A percentile compares a stretch with the other conserved stretches of the same genome.
These are phyloP conservation scores for Rosa lucieae DNA, from an alignment of 306 rosid genomes.

Conservation along the genomic window DNA sequence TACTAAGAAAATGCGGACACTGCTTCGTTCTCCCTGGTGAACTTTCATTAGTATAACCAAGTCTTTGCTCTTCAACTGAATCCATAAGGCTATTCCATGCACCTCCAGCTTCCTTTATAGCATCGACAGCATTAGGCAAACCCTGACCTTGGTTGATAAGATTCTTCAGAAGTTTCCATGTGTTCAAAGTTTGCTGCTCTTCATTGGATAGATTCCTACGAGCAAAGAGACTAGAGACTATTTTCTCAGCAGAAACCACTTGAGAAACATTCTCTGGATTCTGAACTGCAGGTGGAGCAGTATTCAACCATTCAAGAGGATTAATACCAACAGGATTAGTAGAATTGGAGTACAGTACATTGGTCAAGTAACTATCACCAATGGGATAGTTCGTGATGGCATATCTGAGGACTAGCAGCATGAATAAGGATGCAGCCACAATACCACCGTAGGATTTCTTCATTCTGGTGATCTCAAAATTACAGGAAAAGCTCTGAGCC, in stretches of 20 bases:
- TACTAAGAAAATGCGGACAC: slow-evolving; percentile 88
- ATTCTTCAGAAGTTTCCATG: slow-evolving; percentile 78
- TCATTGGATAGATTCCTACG: slow-evolving; percentile 57
- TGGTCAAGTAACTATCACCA: slow-evolving; percentile 49
- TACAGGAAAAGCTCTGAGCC: slow-evolving; percentile 33
- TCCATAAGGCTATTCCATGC: slow-evolving; percentile 79
- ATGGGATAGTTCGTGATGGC: slow-evolving; percentile 61
- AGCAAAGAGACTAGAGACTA: slow-evolving; percentile 65
- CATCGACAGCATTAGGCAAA: slow-evolving; percentile 87
- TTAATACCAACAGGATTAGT: slow-evolving; percentile 65
- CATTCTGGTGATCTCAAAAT: slow-evolving; percentile 52
- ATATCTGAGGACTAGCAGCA: slow-evolving; percentile 74
- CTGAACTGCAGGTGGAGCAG: slow-evolving; percentile 61
- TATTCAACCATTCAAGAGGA: slow-evolving; percentile 81
- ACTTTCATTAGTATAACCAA: slow-evolving; percentile 58
- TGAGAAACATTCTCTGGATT: slow-evolving; percentile 60
- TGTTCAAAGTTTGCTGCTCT: slow-evolving; percentile 65
- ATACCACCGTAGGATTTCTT: slow-evolving; percentile 79
- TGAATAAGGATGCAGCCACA: slow-evolving; percentile 61
- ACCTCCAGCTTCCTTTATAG: slow-evolving; percentile 86
- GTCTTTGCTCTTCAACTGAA: slow-evolving; percentile 61
- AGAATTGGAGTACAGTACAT: slow-evolving; percentile 43
- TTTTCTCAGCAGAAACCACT: slow-evolving; percentile 61
- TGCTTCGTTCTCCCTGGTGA: slow-evolving; percentile 60
- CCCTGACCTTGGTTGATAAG: slow-evolving; percentile 69